These are phyloP conservation scores for Caloboletus firmus DNA, from an alignment of 1,284 basidiomycete species.

Conservation along the genomic window DNA sequence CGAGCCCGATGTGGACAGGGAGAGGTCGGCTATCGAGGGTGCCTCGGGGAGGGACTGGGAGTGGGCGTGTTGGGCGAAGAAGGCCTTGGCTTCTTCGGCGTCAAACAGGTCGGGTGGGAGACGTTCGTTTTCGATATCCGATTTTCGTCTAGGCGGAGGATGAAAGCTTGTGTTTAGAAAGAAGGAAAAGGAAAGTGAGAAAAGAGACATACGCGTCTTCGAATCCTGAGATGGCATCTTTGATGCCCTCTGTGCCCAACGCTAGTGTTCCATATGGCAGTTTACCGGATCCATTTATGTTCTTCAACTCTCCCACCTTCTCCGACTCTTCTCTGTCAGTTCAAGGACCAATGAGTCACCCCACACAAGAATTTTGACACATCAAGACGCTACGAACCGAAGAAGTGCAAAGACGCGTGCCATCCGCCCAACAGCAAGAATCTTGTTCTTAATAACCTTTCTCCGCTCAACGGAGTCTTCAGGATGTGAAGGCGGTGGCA, in stretches of 20 bases:
- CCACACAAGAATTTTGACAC: background rate
- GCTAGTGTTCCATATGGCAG: conserved; percentile 88
- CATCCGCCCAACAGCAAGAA: conserved; percentile 96
- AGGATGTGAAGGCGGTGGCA: conserved; percentile 34
- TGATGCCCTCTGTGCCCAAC: conserved; percentile 92
- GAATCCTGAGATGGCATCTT: conserved; percentile 91
- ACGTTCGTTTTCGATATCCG: conserved; percentile 98
- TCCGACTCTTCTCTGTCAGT: conserved; percentile 89
- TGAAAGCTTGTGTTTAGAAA: background rate
- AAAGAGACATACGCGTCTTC: conserved; percentile 82
- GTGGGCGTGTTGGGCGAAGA: conserved; percentile 41
- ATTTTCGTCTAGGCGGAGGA: conserved; percentile 70
- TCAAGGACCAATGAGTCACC: background rate
- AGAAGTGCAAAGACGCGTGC: conserved; percentile 93
- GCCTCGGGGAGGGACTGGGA: conserved; percentile 50
- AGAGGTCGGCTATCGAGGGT: conserved; percentile 45
- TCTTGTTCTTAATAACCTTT: conserved; percentile 95
- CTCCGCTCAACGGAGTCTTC: conserved; percentile 74
- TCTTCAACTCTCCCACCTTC: conserved; percentile 96
- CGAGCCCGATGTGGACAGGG: conserved; percentile 50
- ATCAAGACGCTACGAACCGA: conserved; percentile 56
- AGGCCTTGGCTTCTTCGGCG: conserved; percentile 70
- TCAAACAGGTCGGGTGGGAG: conserved; percentile 95
- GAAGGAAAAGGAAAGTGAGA: background rate
- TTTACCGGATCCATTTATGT: conserved; percentile 74